These are phyloP conservation scores for Kodamaea ohmeri DNA, from an alignment of 1,139 yeast species.

Conservation along the genomic window DNA sequence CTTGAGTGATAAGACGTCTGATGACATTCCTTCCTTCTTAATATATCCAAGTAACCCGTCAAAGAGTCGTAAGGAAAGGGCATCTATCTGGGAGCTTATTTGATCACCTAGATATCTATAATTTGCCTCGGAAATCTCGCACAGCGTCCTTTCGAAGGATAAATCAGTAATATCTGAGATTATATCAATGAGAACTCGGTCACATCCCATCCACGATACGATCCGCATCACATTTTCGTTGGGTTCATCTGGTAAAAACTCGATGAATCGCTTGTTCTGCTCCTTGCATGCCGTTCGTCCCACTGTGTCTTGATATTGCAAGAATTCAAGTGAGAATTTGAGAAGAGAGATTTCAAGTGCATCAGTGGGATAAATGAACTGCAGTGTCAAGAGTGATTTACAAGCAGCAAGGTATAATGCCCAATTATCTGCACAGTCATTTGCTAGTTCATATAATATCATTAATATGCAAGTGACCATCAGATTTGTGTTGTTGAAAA, in stretches of 20 bases:
- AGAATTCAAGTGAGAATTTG: conserved; percentile 27
- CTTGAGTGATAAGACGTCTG: conserved; percentile 12
- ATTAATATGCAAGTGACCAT: conserved; percentile 25
- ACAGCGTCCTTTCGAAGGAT: conserved; percentile 26
- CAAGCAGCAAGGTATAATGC: conserved; percentile 22
- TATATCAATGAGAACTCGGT: conserved; percentile 23
- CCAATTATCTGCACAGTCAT: conserved; percentile 30
- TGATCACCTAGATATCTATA: conserved; percentile 14
- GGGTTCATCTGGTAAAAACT: conserved; percentile 8
- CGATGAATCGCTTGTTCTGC: conserved; percentile 24
- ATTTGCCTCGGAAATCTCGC: conserved; percentile 17
- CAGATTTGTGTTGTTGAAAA: conserved; percentile 17
- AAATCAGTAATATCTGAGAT: conserved; percentile 37
- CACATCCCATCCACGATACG: conserved; percentile 31
- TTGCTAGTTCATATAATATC: conserved; percentile 29
- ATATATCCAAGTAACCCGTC: conserved; percentile 14
- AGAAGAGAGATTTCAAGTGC: conserved; percentile 23
- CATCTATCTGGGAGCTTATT: conserved; percentile 12
- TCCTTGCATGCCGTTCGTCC: conserved; percentile 36
- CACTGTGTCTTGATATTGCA: conserved; percentile 31
- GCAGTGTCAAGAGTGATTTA: conserved; percentile 19
- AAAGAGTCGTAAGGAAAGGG: conserved; percentile 14
- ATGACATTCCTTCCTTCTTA: conserved; percentile 5
- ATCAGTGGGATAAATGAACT: conserved; percentile 17
- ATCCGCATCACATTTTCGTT: conserved; percentile 11